Percentiles rank a stretch among this genome's conserved stretches.
These are phyloP conservation scores for Toxoplasma gondii DNA, from an alignment of 169 alveolate species.

Conservation along the genomic window DNA sequence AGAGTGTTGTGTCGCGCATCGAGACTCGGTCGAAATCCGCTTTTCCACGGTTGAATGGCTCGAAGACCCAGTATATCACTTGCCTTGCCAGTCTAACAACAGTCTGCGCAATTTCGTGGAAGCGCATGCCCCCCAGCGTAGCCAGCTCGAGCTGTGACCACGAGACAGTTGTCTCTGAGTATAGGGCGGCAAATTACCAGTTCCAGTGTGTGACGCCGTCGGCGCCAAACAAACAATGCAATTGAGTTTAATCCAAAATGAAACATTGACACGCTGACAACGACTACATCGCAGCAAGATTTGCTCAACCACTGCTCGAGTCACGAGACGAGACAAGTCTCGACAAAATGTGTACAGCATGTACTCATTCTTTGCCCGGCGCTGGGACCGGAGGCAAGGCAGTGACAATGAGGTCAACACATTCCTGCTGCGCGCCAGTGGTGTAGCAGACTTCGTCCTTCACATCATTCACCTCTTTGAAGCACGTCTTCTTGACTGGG, in stretches of 20 bases:
- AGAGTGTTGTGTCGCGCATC: no score
- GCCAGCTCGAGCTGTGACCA: background rate
- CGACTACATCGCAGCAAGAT: background rate
- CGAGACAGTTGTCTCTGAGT: background rate
- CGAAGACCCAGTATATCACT: background rate
- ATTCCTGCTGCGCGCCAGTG: constrained; percentile 31
- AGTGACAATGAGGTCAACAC: constrained; percentile 45
- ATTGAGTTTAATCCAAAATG: background rate
- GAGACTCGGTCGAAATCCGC: no score
- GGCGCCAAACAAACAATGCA: background rate
- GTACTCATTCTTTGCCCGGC: background rate
- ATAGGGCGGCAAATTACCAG: background rate
- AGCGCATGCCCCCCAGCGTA: background rate
- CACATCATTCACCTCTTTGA: constrained; percentile 16
- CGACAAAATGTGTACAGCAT: background rate
- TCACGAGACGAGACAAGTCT: background rate
- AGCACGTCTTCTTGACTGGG: constrained; percentile 46
- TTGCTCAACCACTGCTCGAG: background rate
- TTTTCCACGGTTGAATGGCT: no score
- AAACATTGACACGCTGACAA: background rate
- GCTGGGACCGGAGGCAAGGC: background rate
- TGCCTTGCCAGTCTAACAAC: background rate
- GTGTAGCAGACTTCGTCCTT: constrained; percentile 33
- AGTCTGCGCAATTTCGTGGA: background rate
- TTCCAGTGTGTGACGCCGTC: background rate